phyloP scores from a whole-genome alignment of 345 rosid species.

The Citrus mangshanensis region DNA sequence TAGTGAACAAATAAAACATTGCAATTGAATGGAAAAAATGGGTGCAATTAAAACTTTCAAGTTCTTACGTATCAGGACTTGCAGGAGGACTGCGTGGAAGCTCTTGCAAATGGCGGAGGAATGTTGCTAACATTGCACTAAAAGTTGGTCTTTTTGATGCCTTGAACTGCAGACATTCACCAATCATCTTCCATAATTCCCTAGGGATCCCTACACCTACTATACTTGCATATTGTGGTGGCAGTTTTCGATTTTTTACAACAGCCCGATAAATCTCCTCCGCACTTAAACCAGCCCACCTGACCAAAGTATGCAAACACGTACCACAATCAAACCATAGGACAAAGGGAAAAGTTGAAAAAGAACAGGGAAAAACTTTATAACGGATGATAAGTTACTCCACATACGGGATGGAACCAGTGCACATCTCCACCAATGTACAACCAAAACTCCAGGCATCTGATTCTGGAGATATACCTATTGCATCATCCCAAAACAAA shows the following conservation, averaged over 20 bases:
- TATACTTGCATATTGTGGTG: slow-evolving; percentile 95
- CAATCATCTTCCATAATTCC: slow-evolving; percentile 97
- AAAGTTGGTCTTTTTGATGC: slow-evolving; percentile 86
- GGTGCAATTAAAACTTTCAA: slow-evolving; percentile 9
- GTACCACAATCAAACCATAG: slow-evolving; percentile 3
- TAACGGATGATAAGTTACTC: slow-evolving; percentile 17
- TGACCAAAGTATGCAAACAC: slow-evolving; percentile 30
- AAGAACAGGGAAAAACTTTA: slow-evolving; percentile 12
- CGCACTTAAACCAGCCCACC: slow-evolving; percentile 92
- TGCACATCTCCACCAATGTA: slow-evolving; percentile 98
- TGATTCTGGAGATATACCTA: slow-evolving; percentile 82
- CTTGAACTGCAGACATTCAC: slow-evolving; percentile 95
- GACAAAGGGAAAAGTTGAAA: slow-evolving; percentile 1
- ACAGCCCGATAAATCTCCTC: slow-evolving; percentile 92
- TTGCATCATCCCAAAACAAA: slow-evolving; percentile 91
- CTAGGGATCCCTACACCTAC: slow-evolving; percentile 97
- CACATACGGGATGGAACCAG: slow-evolving; percentile 95
- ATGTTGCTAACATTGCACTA: slow-evolving; percentile 84
- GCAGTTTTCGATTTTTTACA: slow-evolving; percentile 75
- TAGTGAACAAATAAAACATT: background rate
- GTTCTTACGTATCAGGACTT: slow-evolving; percentile 84
- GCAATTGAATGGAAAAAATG: background rate
- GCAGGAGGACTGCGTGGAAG: slow-evolving; percentile 90
- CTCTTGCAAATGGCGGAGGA: slow-evolving; percentile 89
- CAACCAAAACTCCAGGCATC: slow-evolving; percentile 99